These are phyloP conservation scores for Diphasiastrum complanatum DNA, from an alignment of 83 land plant species.

Conservation along the genomic window DNA sequence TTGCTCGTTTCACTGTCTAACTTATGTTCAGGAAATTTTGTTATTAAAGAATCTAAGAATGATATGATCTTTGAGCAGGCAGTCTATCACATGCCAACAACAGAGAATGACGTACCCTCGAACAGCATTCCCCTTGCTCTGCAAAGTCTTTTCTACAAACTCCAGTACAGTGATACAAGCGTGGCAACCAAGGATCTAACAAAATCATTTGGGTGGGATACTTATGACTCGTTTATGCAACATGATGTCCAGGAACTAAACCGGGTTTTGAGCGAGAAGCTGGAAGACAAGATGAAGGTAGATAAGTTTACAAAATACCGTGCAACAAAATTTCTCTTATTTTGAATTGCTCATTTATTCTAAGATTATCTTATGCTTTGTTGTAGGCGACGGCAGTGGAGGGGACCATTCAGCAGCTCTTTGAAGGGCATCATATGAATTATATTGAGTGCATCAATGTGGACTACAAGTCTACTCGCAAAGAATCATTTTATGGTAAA, in stretches of 20 bases:
- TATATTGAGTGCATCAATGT: slow-evolving; percentile 99
- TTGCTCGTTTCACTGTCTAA: not conserved
- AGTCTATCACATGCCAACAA: slow-evolving; percentile 99
- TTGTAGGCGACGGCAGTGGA: slow-evolving; percentile 93
- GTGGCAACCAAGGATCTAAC: slow-evolving; percentile 97
- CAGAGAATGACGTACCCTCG: slow-evolving; percentile 90
- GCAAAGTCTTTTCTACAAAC: slow-evolving; percentile 95
- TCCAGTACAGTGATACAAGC: slow-evolving; percentile 90
- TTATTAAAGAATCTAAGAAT: not conserved
- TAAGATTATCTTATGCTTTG: no score
- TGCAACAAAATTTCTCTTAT: not conserved
- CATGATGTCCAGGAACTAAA: slow-evolving; percentile 99
- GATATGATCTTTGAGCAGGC: slow-evolving; percentile 47
- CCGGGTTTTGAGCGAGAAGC: slow-evolving; percentile 80
- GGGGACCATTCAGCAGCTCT: slow-evolving; percentile 94
- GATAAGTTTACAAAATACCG: not conserved
- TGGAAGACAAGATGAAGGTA: slow-evolving; percentile 99
- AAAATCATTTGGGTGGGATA: slow-evolving; percentile 97
- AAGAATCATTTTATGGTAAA: slow-evolving; percentile 93
- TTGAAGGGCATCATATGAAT: slow-evolving; percentile 99
- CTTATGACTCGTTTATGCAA: slow-evolving; percentile 96
- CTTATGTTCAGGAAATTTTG: not conserved
- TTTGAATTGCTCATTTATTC: not conserved
- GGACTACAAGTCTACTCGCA: slow-evolving; percentile 95
- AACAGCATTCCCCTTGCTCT: slow-evolving; percentile 96